Evolutionary conservation across 129 eudicot genomes (phyloP), one percentile per base, ranked within the genome.

Genomic region (Glebionis coronaria): DNA sequence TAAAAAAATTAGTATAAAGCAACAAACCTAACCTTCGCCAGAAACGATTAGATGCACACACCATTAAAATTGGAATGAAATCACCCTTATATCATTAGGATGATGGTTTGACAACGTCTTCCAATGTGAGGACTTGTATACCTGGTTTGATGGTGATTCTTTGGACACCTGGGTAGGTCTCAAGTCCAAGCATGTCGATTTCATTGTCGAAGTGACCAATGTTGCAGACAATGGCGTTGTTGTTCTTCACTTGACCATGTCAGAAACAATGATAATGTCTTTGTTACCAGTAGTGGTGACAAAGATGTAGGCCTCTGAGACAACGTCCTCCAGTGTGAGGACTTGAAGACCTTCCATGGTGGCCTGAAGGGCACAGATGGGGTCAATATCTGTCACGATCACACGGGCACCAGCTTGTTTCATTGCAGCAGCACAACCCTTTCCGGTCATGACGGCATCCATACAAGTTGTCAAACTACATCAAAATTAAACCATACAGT

Each of bases 401-500:
- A 82, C 87, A n/a, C 83, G 81, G 1, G 87, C 81, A 28, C 87
- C 87, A 2, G 81, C 87, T 70, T 77, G 81, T 52, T 77, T 81
- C 79, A 81, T 72, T 42, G 85, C 85, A 10, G 82, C 76, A 13
- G 85, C 82, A 51, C 83, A 79, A 57, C 83, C 83, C 76, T 79
- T 79, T 44, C 83, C 77, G 7, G 74, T n/a, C 83, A 46, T 79
- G 87, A 9, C 83, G 80, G 62, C 83, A 79, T 18, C 83, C 83
- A 18, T 79, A 79, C 80, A 79, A 57, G 69, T 79, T 74, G 71
- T 79, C 83, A 44, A 79, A 79, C 83, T 79, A 74, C 29, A 40
- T 23, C 56, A 49, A 25, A 18, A 69, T 38, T 45, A 55, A 38
- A 25, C 7, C 12, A 31, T 45, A 31, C 1, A 4, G 0, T 29